A percentile compares a stretch with the other conserved stretches of the same genome.
phyloP scores from a whole-genome alignment of 106 monocot species.

The Allium fistulosum region DNA sequence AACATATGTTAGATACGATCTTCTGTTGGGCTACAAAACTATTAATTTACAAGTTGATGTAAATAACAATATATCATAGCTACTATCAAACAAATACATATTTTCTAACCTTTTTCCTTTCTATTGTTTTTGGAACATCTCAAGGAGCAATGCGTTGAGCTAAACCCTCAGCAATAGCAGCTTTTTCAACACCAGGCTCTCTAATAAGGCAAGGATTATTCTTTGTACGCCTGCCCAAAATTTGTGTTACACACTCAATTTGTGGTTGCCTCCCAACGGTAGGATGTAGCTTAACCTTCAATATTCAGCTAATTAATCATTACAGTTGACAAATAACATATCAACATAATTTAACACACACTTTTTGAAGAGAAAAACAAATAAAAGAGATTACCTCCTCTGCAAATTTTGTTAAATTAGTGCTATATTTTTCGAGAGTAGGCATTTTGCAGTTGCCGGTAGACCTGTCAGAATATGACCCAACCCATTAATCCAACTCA shows the following conservation, averaged over 20 bases:
- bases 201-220: slow-evolving; percentile 27
- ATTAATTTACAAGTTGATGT: no score
- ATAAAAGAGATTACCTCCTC: slow-evolving; percentile 18
- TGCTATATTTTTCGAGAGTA: slow-evolving; percentile 23
- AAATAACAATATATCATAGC: no score
- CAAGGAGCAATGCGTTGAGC: slow-evolving; percentile 28
- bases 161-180: slow-evolving; percentile 26
- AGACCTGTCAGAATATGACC: no score
- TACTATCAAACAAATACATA: not conserved
- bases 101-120: slow-evolving; percentile 20
- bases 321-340: no score
- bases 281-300: slow-evolving; percentile 24
- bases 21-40: no score
- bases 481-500: no score
- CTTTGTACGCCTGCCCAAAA: slow-evolving; percentile 28
- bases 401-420: slow-evolving; percentile 24
- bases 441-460: slow-evolving; percentile 21
- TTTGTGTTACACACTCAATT: slow-evolving; percentile 29
- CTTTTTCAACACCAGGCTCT: slow-evolving; percentile 29
- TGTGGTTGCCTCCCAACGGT: slow-evolving; percentile 24
- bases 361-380: not conserved
- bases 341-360: no score
- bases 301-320: no score
- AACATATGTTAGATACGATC: no score
- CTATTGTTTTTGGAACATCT: slow-evolving; percentile 29